Percentiles rank a stretch among this genome's conserved stretches.
These are phyloP conservation scores for Wickerhamiella cacticola DNA, from an alignment of 805 yeast species.

Conservation along the genomic window DNA sequence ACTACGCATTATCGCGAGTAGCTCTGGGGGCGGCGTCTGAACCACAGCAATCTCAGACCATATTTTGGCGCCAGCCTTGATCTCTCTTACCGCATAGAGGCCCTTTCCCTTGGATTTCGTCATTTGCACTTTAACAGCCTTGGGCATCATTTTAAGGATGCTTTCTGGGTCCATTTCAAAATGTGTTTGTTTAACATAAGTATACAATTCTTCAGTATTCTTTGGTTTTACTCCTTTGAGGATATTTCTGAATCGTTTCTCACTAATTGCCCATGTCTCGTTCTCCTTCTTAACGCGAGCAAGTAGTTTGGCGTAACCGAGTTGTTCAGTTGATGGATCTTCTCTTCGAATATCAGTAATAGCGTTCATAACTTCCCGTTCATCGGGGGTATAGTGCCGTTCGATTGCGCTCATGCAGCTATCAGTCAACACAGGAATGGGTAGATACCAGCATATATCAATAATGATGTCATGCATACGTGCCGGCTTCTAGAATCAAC, in stretches of 20 bases:
- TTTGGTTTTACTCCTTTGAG: constrained; percentile 46
- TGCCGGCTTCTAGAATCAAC: neutral
- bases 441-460: neutral
- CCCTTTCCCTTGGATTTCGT: constrained; percentile 51
- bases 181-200: constrained; percentile 43
- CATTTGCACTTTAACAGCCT: constrained; percentile 35
- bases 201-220: constrained; percentile 34
- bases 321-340: constrained; percentile 49
- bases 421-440: neutral
- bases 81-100: constrained; percentile 39
- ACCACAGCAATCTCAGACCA: constrained; percentile 55
- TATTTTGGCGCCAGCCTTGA: constrained; percentile 41
- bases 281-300: constrained; percentile 39
- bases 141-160: constrained; percentile 23
- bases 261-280: constrained; percentile 52
- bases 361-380: constrained; percentile 45
- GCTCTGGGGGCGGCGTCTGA: constrained; percentile 56
- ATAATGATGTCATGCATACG: neutral
- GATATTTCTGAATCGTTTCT: constrained; percentile 42
- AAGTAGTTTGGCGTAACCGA: constrained; percentile 45
- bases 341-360: constrained; percentile 57
- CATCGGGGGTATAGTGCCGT: constrained; percentile 36
- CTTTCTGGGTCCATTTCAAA: constrained; percentile 40
- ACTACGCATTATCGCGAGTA: constrained; percentile 41
- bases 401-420: constrained; percentile 6